Base-by-base conservation (phyloP, 306 rosid species). In the Dicorynia guianensis region DNA sequence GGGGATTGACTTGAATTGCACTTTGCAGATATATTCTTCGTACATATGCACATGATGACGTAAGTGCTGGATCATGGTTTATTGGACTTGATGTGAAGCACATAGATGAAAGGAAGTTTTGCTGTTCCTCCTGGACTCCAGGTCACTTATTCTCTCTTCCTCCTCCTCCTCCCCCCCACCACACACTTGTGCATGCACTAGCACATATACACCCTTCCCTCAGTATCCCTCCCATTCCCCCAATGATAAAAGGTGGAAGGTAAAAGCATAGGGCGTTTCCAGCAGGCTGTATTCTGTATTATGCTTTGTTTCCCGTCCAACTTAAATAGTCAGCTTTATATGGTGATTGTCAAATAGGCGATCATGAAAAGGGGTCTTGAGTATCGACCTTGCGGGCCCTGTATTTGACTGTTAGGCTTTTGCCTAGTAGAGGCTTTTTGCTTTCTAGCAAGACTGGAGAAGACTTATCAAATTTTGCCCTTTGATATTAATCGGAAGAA, bases 11-110 rank as follows among this genome's bases (percentile, higher is more conserved):
- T 20, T 75, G 78, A 44, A 49, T 43, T 72, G 59, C 70, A 63
- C 75, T 75, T 25, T 76, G 62, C 84, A 91, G 96, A 81, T 46
- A 70, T 69, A 72, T 81, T 78, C 90, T 91, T 71, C 91, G 86
- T 72, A 80, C 87, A 47, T 88, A 86, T 81, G 90, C 93, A 57
- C 90, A 86, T 4, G 93, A 88, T 61, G 93, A 88, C 83, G 72
- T 87, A 67, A 88, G 89, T 72, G 76, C 82, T 8, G 96, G 93
- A 69, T 88, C 96, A 42, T 88, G 93, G 96, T 88, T 91, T 85
- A 83, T 91, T 78, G 96, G 93, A 59, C 83, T 91, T 57, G 91
- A 88, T 19, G 91, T 86, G 73, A 67, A 71, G 67, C 87, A 88
- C 82, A 20, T 83, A 8, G 82, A 83, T 73, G 90, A 91, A 67